Evolutionary conservation across 148 eudicot species (phyloP), one percentile per base, ranked within the genome.

Genomic region (Cornus florida): DNA sequence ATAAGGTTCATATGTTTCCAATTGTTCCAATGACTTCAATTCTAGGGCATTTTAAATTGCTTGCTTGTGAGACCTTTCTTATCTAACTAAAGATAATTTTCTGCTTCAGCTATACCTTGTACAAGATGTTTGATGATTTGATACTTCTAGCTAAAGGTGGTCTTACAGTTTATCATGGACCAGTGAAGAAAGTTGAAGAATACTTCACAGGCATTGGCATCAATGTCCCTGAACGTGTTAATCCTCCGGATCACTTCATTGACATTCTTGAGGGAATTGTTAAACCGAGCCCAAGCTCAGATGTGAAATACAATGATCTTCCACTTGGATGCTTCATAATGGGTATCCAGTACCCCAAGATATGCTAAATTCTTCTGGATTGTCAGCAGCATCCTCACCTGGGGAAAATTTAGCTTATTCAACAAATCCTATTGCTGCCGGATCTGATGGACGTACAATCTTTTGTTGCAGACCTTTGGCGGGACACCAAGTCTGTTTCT

Each of bases 141-240:
- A 86, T 95, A 86, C 94, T 95, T 78, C 84, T 95, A 71, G 98
- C 98, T 75, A 95, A 93, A 84, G 98, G 98, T 74, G 98, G 98
- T 76, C 91, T 92, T 31, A 80, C 91, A 22, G 93, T 84, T 75
- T 95, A 95, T 86, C 97, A 91, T 73, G 98, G 98, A 71, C 78
- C 98, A 67, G 90, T 87, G 72, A 91, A 86, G 80, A 90, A 89
- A 78, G 97, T 93, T 12, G 98, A 95, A 86, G 97, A 91, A 73
- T 93, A 95, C 82, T 95, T 95, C 78, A 77, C 91, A 46, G 87
- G 91, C 75, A 83, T 95, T 24, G 98, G 97, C 48, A 92, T 95
- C 79, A 76, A 80, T 39, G 94, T 93, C 38, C 98, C 98, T 12
- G 98, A 95, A 7, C 95, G 98, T 67, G 89, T 93, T 65, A 95